Evolutionary conservation across 805 yeast species (phyloP).

Genomic region (Candida ortonii): DNA sequence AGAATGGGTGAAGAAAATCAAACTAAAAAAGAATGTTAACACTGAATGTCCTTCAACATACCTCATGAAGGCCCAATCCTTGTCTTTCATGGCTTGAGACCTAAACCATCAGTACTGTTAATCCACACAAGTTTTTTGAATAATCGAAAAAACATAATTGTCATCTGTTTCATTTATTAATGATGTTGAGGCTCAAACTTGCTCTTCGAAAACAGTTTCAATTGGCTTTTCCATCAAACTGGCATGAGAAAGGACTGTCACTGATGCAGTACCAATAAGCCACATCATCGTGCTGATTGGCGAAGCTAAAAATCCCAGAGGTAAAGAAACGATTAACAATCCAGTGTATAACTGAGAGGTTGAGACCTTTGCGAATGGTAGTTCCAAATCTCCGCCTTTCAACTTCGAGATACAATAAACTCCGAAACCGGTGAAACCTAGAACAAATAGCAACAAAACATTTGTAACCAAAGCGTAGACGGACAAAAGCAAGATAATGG

Average conservation of each 20-base stretch:
- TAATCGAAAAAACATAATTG: too few relatives aligned
- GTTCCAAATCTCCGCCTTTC: constrained; percentile 76
- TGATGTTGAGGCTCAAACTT: constrained; percentile 38
- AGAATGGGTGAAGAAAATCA: too few relatives aligned
- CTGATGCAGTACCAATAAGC: constrained; percentile 93
- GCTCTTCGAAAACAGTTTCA: constrained; percentile 92
- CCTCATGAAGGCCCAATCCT: too few relatives aligned
- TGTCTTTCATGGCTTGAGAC: too few relatives aligned
- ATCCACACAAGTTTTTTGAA: too few relatives aligned
- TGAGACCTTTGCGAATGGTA: constrained; percentile 71
- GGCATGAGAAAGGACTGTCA: constrained; percentile 86
- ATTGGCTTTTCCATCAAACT: constrained; percentile 94
- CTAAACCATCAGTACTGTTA: too few relatives aligned
- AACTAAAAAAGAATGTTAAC: too few relatives aligned
- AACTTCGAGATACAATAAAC: constrained; percentile 73
- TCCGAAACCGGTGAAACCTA: constrained; percentile 71
- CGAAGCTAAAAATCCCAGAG: constrained; percentile 39
- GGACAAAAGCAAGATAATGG: constrained; percentile 68
- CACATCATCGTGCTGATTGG: constrained; percentile 84
- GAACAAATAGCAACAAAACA: constrained; percentile 77
- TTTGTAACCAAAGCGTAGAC: constrained; percentile 88
- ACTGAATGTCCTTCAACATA: too few relatives aligned
- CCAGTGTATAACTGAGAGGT: constrained; percentile 89
- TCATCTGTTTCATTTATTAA: too few relatives aligned
- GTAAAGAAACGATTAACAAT: constrained; percentile 63